A percentile compares a stretch with the other conserved stretches of the same genome.
These are phyloP conservation scores for Mangifera indica DNA, from an alignment of 345 rosid genomes.

Conservation along the genomic window DNA sequence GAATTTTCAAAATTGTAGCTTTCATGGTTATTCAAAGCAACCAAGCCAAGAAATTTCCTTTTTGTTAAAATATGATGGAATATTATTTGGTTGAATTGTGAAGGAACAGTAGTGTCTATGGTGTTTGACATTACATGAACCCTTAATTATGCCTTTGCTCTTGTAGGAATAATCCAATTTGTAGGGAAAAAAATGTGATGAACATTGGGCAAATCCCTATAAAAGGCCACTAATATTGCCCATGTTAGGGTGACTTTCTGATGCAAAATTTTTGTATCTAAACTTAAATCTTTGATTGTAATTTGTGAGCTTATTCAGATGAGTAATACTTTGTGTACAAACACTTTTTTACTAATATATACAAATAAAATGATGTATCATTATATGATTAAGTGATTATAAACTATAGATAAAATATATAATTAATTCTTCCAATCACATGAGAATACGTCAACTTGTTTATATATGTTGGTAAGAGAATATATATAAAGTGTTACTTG, in stretches of 20 bases:
- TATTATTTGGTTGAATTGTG: background rate
- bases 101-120: background rate
- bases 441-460: too few species aligned
- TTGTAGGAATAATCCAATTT: background rate
- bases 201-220: background rate
- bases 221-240: background rate
- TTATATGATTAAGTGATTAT: too few species aligned
- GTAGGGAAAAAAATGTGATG: slow-evolving; percentile 2
- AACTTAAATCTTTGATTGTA: background rate
- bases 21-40: background rate
- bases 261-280: slow-evolving; percentile 1
- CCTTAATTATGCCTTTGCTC: background rate
- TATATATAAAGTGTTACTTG: background rate
- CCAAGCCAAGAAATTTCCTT: background rate
- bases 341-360: too few species aligned
- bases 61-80: background rate
- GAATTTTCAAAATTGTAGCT: background rate
- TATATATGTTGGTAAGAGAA: too few species aligned
- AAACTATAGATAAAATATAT: too few species aligned
- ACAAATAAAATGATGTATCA: too few species aligned
- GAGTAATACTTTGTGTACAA: background rate
- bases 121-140: background rate
- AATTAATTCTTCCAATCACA: too few species aligned
- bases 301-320: slow-evolving; percentile 1
- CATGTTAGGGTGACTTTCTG: background rate